Evolutionary conservation across 2,329 filamentous ascomycete species (phyloP).

Genomic region (Aaosphaeria pasadenensis): DNA sequence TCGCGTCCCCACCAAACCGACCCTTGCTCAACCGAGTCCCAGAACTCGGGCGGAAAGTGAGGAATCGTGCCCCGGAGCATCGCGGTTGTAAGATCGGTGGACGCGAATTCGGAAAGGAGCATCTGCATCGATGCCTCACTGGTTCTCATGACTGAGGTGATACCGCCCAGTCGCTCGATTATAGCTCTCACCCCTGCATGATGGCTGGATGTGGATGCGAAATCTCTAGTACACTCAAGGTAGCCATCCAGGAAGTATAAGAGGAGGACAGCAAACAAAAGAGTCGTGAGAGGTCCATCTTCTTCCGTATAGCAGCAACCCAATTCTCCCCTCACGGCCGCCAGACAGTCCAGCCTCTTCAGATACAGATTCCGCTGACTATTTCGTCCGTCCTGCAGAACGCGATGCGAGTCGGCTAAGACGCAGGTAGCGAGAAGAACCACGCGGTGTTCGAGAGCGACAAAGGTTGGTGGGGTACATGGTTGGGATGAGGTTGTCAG

Average conservation of each 20-base stretch:
- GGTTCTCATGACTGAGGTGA: slow-evolving; percentile 4
- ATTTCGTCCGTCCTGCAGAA: slow-evolving; percentile 3
- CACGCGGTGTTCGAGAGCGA: background rate
- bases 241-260: slow-evolving; percentile 14
- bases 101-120: slow-evolving; percentile 12
- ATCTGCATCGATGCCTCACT: slow-evolving; percentile 8
- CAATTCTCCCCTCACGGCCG: slow-evolving; percentile 8
- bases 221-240: slow-evolving; percentile 8
- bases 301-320: slow-evolving; percentile 1
- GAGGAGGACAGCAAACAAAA: slow-evolving; percentile 11
- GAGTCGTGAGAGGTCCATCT: slow-evolving; percentile 4
- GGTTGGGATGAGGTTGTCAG: slow-evolving; percentile 9
- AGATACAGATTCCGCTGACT: slow-evolving; percentile 3
- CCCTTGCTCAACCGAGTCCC: background rate
- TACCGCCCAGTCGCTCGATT: slow-evolving; percentile 72
- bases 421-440: background rate
- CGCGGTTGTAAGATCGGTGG: slow-evolving; percentile 12
- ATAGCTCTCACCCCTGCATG: slow-evolving; percentile 58
- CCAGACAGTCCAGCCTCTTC: slow-evolving; percentile 4
- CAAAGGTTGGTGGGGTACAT: slow-evolving; percentile 7
- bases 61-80: slow-evolving; percentile 9
- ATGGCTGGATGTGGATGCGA: slow-evolving; percentile 12
- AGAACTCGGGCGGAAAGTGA: slow-evolving; percentile 8
- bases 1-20: background rate
- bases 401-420: background rate